Evolutionary conservation across 148 eudicot genomes (phyloP), one percentile per base, ranked within the genome.

Genomic region (Selenicereus undatus): DNA sequence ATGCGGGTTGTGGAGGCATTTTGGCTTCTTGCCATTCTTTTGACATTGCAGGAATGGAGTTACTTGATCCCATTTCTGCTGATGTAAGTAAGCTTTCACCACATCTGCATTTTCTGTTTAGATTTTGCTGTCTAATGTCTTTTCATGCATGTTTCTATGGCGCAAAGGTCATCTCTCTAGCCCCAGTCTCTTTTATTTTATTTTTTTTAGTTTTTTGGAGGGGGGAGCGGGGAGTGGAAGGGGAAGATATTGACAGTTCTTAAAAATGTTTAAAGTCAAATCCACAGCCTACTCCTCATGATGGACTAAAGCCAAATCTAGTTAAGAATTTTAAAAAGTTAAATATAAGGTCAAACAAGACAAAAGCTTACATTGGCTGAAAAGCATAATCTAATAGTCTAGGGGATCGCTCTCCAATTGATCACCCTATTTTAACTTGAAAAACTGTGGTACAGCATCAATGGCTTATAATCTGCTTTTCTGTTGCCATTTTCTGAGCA

Each of bases 1-100:
- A 93, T 90, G 98, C 98, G 21, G 98, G 98, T 62, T 96, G 99
- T 90, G 99, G 99, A 39, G 99, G 99, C 77, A 83, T 91, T 77
- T 88, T 96, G 84, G 93, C 99, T 80, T 92, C 99, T 86, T 87
- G 92, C 73, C 99, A 96, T 87, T 92, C 97, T 64, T 82, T 93
- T 83, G 99, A 96, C 81, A 91, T 93, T 85, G 97, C 98, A 76
- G 99, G 99, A 11, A 88, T 93, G 83, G 94, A 91, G 84, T 89
- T 96, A 54, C 88, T 89, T 80, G 98, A 96, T 88, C 98, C 99
- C 32, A 90, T 93, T 66, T 89, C 96, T 64, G 89, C 92, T 83
- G 91, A 92, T 86, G 99, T 96, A 91, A 91, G 99, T 93, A 90
- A 91, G 94, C 71, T 81, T 77, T 58, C 45, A 58, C 51, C 82